These are phyloP conservation scores for Fusarium sp. DNA, from an alignment of 2,329 filamentous ascomycete genomes.

Conservation along the genomic window DNA sequence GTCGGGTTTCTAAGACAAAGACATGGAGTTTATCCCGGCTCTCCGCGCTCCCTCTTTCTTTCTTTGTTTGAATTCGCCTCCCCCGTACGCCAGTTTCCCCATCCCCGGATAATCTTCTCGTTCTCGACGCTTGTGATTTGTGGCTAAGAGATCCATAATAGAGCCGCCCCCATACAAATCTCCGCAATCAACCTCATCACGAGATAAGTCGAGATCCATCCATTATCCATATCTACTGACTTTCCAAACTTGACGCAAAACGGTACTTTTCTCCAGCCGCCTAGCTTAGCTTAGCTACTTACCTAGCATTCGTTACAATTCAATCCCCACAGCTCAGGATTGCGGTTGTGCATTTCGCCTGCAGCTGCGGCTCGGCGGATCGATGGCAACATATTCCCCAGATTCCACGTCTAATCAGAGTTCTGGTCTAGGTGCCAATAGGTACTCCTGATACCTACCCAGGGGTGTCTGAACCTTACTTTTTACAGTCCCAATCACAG, in stretches of 20 bases:
- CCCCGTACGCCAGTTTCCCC: conserved; percentile 36
- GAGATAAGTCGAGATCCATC: conserved; percentile 37
- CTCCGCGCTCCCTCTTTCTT: conserved; percentile 11
- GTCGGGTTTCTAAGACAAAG: conserved; percentile 29
- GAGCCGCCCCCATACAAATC: conserved; percentile 27
- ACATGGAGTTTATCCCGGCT: conserved; percentile 14
- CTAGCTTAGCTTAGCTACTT: background rate
- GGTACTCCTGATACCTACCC: conserved; percentile 13
- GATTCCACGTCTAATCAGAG: conserved; percentile 33
- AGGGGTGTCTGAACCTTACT: conserved; percentile 33
- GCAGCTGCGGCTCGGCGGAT: conserved; percentile 33
- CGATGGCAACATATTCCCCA: conserved; percentile 42
- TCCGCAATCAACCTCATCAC: conserved; percentile 40
- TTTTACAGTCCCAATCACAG: conserved; percentile 30
- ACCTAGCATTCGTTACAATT: too few species aligned
- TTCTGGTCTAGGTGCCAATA: conserved; percentile 24
- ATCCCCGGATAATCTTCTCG: conserved; percentile 41
- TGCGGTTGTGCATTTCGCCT: conserved; percentile 7
- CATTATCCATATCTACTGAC: conserved; percentile 4
- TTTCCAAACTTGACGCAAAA: conserved; percentile 17
- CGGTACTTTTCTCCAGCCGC: background rate
- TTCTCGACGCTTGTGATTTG: conserved; percentile 32
- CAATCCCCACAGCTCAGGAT: conserved; percentile 10
- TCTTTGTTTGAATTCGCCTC: conserved; percentile 34
- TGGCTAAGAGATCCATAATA: conserved; percentile 14